A percentile compares a stretch with the other conserved stretches of the same genome.
Evolutionary conservation across 1,284 basidiomycete genomes (phyloP).

Genomic region (Puccinia horiana): DNA sequence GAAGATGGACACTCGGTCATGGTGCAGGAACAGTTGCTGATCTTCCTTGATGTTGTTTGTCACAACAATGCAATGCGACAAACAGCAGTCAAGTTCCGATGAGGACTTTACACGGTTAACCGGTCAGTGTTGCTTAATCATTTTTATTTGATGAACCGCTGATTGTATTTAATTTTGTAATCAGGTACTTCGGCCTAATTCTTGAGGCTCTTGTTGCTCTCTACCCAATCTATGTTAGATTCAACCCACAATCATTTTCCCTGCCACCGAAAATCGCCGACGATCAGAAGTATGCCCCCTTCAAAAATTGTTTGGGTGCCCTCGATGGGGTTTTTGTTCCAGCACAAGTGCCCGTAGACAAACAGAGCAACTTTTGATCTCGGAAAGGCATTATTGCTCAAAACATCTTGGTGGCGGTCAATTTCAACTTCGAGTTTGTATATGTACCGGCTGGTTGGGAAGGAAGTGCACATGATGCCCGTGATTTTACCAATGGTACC

Average conservation of each 20-base stretch:
- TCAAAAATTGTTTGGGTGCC: conserved; percentile 56
- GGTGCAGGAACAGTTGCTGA: background rate
- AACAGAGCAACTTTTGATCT: conserved; percentile 52
- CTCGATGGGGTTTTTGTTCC: conserved; percentile 57
- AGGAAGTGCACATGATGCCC: no score
- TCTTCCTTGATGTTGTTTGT: background rate
- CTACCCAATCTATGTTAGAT: background rate
- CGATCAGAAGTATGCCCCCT: conserved; percentile 53
- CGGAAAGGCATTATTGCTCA: conserved; percentile 55
- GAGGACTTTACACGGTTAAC: background rate
- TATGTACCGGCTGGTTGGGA: no score
- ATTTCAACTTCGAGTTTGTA: no score
- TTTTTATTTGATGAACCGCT: no score
- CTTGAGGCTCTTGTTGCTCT: background rate
- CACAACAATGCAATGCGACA: background rate
- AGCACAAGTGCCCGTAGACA: conserved; percentile 51
- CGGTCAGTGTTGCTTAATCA: no score
- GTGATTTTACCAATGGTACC: conserved; percentile 53
- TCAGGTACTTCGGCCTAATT: background rate
- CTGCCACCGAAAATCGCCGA: background rate
- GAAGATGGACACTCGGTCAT: background rate
- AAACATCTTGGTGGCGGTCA: conserved; percentile 58
- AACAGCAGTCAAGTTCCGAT: background rate
- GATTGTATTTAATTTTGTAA: background rate
- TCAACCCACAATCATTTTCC: background rate